Evolutionary conservation across 1,284 basidiomycete species (phyloP).

Genomic region (Ustilago hordei): DNA sequence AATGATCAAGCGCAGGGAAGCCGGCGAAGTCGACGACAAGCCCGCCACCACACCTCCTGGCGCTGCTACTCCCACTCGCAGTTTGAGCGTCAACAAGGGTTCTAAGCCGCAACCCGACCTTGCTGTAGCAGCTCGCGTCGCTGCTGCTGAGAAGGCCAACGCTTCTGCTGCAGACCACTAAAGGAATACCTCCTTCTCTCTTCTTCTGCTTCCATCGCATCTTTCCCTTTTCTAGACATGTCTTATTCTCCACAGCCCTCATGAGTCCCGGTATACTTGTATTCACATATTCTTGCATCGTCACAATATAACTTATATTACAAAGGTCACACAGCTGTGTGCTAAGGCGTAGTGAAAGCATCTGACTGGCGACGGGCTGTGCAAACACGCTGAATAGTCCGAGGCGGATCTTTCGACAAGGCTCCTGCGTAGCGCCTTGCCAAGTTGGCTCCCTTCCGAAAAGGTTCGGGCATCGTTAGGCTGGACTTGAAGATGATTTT

Average conservation of each 20-base stretch:
- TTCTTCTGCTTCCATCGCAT: constrained; percentile 11
- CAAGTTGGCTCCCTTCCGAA: neutral
- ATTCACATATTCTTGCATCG: constrained; percentile 24
- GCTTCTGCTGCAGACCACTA: constrained; percentile 25
- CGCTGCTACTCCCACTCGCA: constrained; percentile 45
- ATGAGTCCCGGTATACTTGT: constrained; percentile 25
- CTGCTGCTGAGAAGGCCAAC: constrained; percentile 48
- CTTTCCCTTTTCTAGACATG: constrained; percentile 12
- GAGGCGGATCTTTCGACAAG: neutral
- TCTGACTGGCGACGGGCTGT: neutral
- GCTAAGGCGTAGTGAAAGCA: neutral
- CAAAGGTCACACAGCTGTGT: constrained; percentile 1
- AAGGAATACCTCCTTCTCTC: neutral
- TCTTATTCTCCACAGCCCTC: constrained; percentile 10
- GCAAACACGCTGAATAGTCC: neutral
- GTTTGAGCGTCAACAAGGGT: constrained; percentile 39
- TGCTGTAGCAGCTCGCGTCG: constrained; percentile 44
- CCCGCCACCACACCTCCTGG: constrained; percentile 56
- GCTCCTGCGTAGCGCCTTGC: neutral
- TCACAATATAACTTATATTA: constrained; percentile 17
- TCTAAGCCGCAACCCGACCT: constrained; percentile 32
- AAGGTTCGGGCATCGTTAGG: too few relatives aligned
- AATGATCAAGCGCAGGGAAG: constrained; percentile 49
- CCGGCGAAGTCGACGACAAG: constrained; percentile 46
- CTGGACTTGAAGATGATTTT: neutral